Base-by-base conservation (phyloP, 2,329 filamentous ascomycete genomes). In the Aspergillus costaricaensis region DNA sequence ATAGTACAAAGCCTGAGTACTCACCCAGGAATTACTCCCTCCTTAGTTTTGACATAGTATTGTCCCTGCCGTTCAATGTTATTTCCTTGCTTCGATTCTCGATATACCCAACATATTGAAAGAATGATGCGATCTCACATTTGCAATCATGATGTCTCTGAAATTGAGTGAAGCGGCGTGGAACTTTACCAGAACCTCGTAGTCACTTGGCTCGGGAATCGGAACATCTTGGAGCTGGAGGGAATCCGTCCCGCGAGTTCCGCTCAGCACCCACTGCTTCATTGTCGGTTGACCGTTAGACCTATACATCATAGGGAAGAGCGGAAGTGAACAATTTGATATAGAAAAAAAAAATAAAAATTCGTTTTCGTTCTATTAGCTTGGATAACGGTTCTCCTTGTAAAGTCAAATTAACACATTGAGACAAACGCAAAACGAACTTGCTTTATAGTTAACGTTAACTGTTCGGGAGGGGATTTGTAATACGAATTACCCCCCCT, bases 161-260 rank as follows among this genome's bases (percentile, higher is more conserved):
- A 12, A 51, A 5, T 57, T 57, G 14, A 43, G 17, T 27, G 55
- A 57, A 8, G 23, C 23, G 2, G 52, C 48, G 17, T 57, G 25
- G 32, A 57, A 50, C 44, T 55, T 55, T 10, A 55, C 39, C 0
- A 55, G 23, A 12, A 55, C 39, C 3, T 55, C 52, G 21, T 55
- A 23, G n/a, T 55, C 52, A 10, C 39, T 25, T 2, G 41, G 38
- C 3, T 6, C 8, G 3, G 52, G 39, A 2, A 47, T 32, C 2
- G 52, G 52, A 25, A 30, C 23, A 6, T 32, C 23, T 14, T 21
- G 12, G 5, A 19, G 23, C 21, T 55, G 8, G n/a, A 55, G 39
- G 21, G 38, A 41, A n/a, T 47, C 38, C 5, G 27, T 27, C 5
- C 38, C 41, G 5, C 44, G 10, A 8, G 19, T 43, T n/a, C 21